Conservation (phyloP, 2,329 filamentous ascomycete species). For the Paecilomyces formosus region DNA sequence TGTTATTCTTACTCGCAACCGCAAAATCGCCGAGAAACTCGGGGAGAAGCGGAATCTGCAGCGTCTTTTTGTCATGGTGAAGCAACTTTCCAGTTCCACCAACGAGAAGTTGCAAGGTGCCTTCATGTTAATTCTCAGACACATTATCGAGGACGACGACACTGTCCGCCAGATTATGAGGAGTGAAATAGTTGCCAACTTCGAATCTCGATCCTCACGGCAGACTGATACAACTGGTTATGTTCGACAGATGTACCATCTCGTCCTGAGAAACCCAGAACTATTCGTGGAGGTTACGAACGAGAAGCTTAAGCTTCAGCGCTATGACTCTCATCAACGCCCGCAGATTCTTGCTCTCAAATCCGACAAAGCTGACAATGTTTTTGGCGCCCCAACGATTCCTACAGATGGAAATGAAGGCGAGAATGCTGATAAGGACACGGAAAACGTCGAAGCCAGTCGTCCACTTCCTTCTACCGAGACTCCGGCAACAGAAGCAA, state of each 20-base stretch:
- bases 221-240: conserved; percentile 65
- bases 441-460: conserved; percentile 15
- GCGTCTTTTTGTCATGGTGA: conserved; percentile 88
- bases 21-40: conserved; percentile 64
- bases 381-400: conserved; percentile 10
- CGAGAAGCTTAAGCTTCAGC: conserved; percentile 68
- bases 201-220: conserved; percentile 53
- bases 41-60: conserved; percentile 86
- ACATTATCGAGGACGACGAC: conserved; percentile 89
- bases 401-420: conserved; percentile 15
- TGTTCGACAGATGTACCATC: conserved; percentile 67
- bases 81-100: conserved; percentile 74
- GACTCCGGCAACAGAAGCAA: conserved; percentile 13
- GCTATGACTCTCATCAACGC: conserved; percentile 51
- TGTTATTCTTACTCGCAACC: conserved; percentile 77
- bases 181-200: conserved; percentile 73
- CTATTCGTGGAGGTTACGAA: conserved; percentile 83
- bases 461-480: conserved; percentile 2
- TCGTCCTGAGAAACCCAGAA: conserved; percentile 73
- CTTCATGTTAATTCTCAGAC: conserved; percentile 80
- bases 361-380: conserved; percentile 32
- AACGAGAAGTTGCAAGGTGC: conserved; percentile 66
- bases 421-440: conserved; percentile 23
- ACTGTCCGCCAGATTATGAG: conserved; percentile 88
- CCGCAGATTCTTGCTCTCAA: conserved; percentile 49